A percentile compares a stretch with the other conserved stretches of the same genome.
Evolutionary conservation across 2,329 filamentous ascomycete species (phyloP).

Genomic region (Keithomyces neogunnii): DNA sequence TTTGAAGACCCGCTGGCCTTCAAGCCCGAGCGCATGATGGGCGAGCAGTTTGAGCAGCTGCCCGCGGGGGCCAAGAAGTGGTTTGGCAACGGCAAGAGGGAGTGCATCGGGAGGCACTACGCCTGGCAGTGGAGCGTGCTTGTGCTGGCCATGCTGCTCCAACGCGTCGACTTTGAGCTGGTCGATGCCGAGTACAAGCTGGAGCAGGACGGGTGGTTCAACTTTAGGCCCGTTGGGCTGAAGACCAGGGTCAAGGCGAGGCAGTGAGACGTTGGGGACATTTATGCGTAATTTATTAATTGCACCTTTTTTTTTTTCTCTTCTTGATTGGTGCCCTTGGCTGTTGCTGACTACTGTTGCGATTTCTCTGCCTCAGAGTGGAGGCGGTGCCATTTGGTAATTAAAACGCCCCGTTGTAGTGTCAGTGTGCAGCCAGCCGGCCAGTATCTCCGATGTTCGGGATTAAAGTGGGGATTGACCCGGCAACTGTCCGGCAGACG

Average conservation of each 20-base stretch:
- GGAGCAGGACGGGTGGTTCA: constrained; percentile 44
- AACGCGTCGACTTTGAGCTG: constrained; percentile 36
- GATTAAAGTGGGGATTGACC: background rate
- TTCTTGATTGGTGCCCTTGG: background rate
- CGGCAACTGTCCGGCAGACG: background rate
- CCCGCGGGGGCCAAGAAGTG: constrained; percentile 39
- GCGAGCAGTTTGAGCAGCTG: constrained; percentile 32
- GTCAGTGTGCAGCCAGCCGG: too few relatives aligned
- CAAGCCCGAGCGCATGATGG: constrained; percentile 40
- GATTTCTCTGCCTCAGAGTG: too few relatives aligned
- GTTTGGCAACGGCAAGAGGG: constrained; percentile 43
- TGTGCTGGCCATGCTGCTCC: constrained; percentile 33
- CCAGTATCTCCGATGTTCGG: background rate
- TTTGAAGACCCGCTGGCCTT: constrained; percentile 39
- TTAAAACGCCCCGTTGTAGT: too few relatives aligned
- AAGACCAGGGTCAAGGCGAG: constrained; percentile 33
- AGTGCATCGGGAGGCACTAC: constrained; percentile 43
- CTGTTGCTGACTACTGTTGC: too few relatives aligned
- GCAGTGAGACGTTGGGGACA: background rate
- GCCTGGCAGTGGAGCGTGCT: constrained; percentile 37
- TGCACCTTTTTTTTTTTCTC: background rate
- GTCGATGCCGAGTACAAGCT: constrained; percentile 30
- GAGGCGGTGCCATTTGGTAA: too few relatives aligned
- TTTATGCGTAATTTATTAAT: background rate
- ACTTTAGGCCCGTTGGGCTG: constrained; percentile 39